These are phyloP conservation scores for Verticillium albo-atrum DNA, from an alignment of 2,329 filamentous ascomycete genomes.

Conservation along the genomic window DNA sequence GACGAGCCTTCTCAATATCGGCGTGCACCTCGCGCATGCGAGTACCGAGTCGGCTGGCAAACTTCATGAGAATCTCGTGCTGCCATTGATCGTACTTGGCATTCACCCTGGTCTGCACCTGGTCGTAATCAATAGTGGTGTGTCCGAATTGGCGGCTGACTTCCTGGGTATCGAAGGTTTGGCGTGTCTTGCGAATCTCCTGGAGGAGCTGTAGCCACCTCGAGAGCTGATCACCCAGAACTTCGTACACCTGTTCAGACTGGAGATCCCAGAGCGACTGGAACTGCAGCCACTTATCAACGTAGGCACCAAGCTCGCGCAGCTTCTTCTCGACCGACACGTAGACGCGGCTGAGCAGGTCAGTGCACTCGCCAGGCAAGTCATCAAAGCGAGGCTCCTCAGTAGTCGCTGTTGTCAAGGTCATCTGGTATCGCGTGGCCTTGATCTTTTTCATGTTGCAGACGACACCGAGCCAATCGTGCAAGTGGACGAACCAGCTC, in stretches of 20 bases:
- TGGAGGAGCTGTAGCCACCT: constrained; percentile 95
- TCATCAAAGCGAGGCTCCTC: constrained; percentile 74
- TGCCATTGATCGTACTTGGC: constrained; percentile 99
- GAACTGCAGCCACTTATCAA: constrained; percentile 98
- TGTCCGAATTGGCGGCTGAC: constrained; percentile 90
- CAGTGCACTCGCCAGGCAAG: constrained; percentile 77
- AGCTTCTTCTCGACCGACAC: constrained; percentile 79
- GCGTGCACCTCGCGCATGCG: constrained; percentile 90
- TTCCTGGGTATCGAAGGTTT: constrained; percentile 96
- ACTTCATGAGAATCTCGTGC: constrained; percentile 91
- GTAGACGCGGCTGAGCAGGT: constrained; percentile 76
- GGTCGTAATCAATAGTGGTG: constrained; percentile 94
- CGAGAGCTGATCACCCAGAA: constrained; percentile 84
- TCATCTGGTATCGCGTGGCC: constrained; percentile 91
- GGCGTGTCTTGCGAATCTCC: constrained; percentile 90
- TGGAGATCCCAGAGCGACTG: constrained; percentile 98
- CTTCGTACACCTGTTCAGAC: constrained; percentile 90
- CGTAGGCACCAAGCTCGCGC: constrained; percentile 73
- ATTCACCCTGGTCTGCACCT: constrained; percentile 97
- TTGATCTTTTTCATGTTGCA: constrained; percentile 94
- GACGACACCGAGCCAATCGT: constrained; percentile 88
- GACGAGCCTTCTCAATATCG: constrained; percentile 85
- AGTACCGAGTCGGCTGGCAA: constrained; percentile 80
- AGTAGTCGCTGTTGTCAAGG: constrained; percentile 61
- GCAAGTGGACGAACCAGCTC: constrained; percentile 88